A percentile compares a stretch with the other conserved stretches of the same genome.
Evolutionary conservation across 495 filamentous ascomycete species (phyloP).

Genomic region (Podospora tetraspora): DNA sequence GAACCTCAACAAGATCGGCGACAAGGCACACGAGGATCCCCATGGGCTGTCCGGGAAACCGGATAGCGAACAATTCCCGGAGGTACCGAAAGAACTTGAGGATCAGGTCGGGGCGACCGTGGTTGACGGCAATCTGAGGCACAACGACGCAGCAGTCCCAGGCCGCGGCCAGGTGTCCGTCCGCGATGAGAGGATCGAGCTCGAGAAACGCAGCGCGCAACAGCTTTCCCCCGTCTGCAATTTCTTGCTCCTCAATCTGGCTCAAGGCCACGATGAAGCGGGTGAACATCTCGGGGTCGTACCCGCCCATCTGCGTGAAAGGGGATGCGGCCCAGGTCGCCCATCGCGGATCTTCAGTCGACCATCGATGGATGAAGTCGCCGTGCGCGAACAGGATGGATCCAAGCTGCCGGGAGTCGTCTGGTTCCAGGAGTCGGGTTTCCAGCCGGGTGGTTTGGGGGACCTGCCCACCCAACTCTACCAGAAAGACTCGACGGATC

Average conservation of each 20-base stretch:
- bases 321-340: background rate
- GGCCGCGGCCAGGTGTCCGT: slow-evolving; percentile 17
- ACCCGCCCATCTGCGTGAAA: slow-evolving; percentile 14
- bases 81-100: slow-evolving; percentile 15
- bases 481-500: background rate
- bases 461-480: background rate
- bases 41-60: slow-evolving; percentile 8
- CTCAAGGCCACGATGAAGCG: slow-evolving; percentile 13
- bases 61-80: background rate
- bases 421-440: background rate
- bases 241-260: background rate
- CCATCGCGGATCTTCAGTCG: background rate
- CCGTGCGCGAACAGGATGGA: slow-evolving; percentile 6
- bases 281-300: slow-evolving; percentile 14
- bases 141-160: slow-evolving; percentile 20
- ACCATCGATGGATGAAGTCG: slow-evolving; percentile 7
- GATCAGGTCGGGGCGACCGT: slow-evolving; percentile 11
- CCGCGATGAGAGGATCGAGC: slow-evolving; percentile 12
- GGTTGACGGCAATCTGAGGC: slow-evolving; percentile 12
- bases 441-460: background rate
- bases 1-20: background rate
- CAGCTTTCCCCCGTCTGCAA: slow-evolving; percentile 7
- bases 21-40: background rate
- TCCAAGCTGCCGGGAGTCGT: slow-evolving; percentile 2
- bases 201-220: slow-evolving; percentile 18